These are phyloP conservation scores for Aspergillus sp. DNA, from an alignment of 2,329 filamentous ascomycete genomes.

Conservation along the genomic window DNA sequence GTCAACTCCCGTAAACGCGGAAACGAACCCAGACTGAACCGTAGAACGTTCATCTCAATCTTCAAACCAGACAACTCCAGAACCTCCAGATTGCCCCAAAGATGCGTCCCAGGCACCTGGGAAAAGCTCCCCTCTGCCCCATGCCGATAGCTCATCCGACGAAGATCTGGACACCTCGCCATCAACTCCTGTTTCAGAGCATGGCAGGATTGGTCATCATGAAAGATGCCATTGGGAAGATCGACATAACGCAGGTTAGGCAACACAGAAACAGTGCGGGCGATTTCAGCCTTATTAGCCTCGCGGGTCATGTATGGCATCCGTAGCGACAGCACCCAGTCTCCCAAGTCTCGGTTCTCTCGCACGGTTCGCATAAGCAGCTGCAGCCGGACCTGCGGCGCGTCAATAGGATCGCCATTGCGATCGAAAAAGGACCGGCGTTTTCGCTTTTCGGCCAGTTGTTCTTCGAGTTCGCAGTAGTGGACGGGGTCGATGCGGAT, in stretches of 20 bases:
- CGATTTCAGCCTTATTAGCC: constrained; percentile 74
- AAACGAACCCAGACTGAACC: constrained; percentile 64
- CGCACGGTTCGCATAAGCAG: constrained; percentile 76
- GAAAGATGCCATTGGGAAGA: constrained; percentile 79
- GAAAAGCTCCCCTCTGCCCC: constrained; percentile 75
- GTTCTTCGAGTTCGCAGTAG: constrained; percentile 82
- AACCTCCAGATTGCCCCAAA: constrained; percentile 37
- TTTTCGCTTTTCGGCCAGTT: constrained; percentile 72
- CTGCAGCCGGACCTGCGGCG: constrained; percentile 66
- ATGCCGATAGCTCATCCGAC: constrained; percentile 78
- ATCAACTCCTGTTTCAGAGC: constrained; percentile 78
- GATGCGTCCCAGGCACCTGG: constrained; percentile 52
- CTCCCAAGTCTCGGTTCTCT: constrained; percentile 64
- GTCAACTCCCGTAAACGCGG: constrained; percentile 65
- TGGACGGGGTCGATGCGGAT: constrained; percentile 91
- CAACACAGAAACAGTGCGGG: constrained; percentile 75
- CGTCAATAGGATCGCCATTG: constrained; percentile 74
- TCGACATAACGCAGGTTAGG: constrained; percentile 85
- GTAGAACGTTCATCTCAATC: constrained; percentile 44
- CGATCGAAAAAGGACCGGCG: constrained; percentile 65
- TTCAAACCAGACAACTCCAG: constrained; percentile 34
- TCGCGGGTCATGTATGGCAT: constrained; percentile 93
- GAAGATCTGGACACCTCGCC: constrained; percentile 71
- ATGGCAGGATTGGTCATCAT: constrained; percentile 67
- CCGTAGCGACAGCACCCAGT: constrained; percentile 71